phyloP scores from a whole-genome alignment of 2,329 filamentous ascomycete species.

The Penicillium sp. region DNA sequence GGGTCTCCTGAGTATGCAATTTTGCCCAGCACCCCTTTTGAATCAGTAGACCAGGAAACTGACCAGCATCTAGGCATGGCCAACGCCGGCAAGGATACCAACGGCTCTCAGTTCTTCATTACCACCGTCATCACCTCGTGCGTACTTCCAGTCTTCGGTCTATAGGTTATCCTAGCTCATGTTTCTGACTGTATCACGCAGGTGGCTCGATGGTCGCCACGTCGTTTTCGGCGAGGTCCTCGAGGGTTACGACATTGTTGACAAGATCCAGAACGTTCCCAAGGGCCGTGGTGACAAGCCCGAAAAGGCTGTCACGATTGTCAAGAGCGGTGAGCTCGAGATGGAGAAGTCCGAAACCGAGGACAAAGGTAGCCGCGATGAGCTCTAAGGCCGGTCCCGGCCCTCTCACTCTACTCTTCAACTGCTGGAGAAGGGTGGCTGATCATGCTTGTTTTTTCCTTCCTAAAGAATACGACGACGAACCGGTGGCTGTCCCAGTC shows the following conservation, averaged over 20 bases:
- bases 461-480: slow-evolving; percentile 22
- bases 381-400: slow-evolving; percentile 56
- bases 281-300: slow-evolving; percentile 62
- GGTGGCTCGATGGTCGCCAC: slow-evolving; percentile 65
- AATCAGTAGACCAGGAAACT: slow-evolving; percentile 5
- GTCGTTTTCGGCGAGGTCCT: slow-evolving; percentile 71
- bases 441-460: slow-evolving; percentile 33
- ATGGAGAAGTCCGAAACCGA: slow-evolving; percentile 44
- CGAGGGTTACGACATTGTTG: slow-evolving; percentile 67
- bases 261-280: slow-evolving; percentile 64
- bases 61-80: slow-evolving; percentile 57
- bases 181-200: slow-evolving; percentile 18
- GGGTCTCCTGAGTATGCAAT: slow-evolving; percentile 59
- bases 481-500: slow-evolving; percentile 1
- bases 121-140: slow-evolving; percentile 61
- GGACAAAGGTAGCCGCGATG: slow-evolving; percentile 66
- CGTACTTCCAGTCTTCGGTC: slow-evolving; percentile 11
- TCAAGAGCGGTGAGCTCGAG: slow-evolving; percentile 66
- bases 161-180: background rate
- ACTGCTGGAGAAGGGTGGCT: slow-evolving; percentile 34
- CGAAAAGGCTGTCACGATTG: slow-evolving; percentile 61
- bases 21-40: background rate
- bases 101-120: slow-evolving; percentile 69
- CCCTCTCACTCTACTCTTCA: slow-evolving; percentile 24
- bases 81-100: slow-evolving; percentile 66